Base-by-base conservation (phyloP, 768 basidiomycete genomes). In the Baorangia bicolor region DNA sequence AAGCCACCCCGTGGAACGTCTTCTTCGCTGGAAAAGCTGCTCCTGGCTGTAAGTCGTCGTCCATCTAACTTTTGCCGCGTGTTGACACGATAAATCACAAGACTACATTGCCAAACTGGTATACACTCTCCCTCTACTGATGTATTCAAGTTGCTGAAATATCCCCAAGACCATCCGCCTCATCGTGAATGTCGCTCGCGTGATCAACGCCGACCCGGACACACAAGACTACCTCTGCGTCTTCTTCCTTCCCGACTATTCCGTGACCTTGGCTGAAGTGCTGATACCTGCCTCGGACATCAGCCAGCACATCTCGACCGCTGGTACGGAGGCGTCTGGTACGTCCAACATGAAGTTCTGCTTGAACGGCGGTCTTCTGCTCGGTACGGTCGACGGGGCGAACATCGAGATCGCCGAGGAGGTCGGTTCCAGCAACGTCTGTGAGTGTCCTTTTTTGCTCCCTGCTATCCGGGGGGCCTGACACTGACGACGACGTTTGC, bases 21-120 rank as follows among this genome's bases (percentile, higher is more conserved):
- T 90, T 99, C 79, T 98, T 99, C 60, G 96, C 93, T 31, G 96
- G 97, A 59, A 98, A 98, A 71, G 94, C 96, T 50, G 96, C 96
- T 0, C 96, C 96, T 37, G 95, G 86, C 55, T 93, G 88, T 89
- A 68, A 67, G 86, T 75, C 8, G 20, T 27, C 14, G 18, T 20
- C 30, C 34, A 27, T 38, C n/a, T 14, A 13, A 20, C n/a, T 21
- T 38, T 38, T 20, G 18, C 28, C 49, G 12, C 20, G 47, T 23
- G 11, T 57, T 56, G 51, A 70, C 38, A 18, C 13, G 13, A 49
- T 18, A 12, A 12, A 41, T 16, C 37, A 11, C 16, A 43, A 90
- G 90, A 95, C 69, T 94, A 90, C 74, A 88, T 94, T 59, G 95
- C 95, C 23, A 98, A 98, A 74, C 78, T 94, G 64, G 88, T 89